Conservation (phyloP, 495 filamentous ascomycete species). For the Thozetella sp. region DNA sequence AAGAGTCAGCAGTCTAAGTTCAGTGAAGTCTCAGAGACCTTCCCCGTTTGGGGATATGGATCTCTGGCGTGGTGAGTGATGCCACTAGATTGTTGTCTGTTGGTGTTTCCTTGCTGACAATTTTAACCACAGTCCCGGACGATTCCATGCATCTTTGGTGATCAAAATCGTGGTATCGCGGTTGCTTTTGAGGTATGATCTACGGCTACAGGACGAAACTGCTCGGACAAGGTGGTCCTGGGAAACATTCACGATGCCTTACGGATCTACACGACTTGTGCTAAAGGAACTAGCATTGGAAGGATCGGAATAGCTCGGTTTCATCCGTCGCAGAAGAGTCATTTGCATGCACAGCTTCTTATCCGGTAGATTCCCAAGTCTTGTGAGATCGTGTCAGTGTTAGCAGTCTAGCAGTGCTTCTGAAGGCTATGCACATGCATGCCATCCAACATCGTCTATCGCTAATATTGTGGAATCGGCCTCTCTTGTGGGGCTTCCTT, state of each 20-base stretch:
- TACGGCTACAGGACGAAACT: not conserved
- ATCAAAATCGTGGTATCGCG: not conserved
- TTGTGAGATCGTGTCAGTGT: too few relatives aligned
- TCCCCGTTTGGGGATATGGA: not conserved
- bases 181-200: not conserved
- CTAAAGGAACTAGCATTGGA: too few relatives aligned
- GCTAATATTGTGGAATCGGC: too few relatives aligned
- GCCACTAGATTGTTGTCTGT: not conserved
- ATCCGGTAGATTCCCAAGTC: too few relatives aligned
- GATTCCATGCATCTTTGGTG: constrained; percentile 3
- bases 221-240: not conserved
- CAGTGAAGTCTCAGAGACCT: not conserved
- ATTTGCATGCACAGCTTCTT: too few relatives aligned
- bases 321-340: too few relatives aligned
- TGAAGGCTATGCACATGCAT: too few relatives aligned
- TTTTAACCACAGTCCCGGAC: not conserved
- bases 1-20: not conserved
- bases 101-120: not conserved
- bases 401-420: too few relatives aligned
- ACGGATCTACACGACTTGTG: not conserved
- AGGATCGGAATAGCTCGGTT: too few relatives aligned
- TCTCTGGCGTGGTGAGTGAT: not conserved
- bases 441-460: too few relatives aligned
- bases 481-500: too few relatives aligned
- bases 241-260: not conserved